A percentile compares a stretch with the other conserved stretches of the same genome.
Conservation (phyloP, 164 flowering plant genomes). For the Warburgia ugandensis region DNA sequence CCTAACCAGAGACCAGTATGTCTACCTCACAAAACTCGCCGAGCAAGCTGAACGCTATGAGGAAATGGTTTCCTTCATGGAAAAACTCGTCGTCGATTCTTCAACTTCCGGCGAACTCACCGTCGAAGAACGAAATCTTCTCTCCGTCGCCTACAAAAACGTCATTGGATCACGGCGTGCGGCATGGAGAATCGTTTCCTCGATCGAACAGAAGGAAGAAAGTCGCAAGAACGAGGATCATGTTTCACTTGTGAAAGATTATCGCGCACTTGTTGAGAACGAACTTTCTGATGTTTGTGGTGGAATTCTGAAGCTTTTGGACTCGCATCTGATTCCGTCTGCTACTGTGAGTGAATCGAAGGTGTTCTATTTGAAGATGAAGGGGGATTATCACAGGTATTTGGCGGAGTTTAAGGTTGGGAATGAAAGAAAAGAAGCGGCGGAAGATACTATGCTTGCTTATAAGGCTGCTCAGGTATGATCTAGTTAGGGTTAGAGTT, state of each 20-base stretch:
- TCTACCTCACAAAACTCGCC: constrained; percentile 71
- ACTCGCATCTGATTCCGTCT: constrained; percentile 42
- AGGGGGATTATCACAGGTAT: constrained; percentile 78
- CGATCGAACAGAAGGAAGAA: constrained; percentile 87
- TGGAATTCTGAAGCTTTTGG: constrained; percentile 51
- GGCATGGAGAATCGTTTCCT: constrained; percentile 80
- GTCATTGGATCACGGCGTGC: constrained; percentile 80
- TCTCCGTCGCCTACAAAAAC: constrained; percentile 84
- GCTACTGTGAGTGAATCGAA: constrained; percentile 52
- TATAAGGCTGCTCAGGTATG: constrained; percentile 84
- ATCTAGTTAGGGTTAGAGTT: neutral
- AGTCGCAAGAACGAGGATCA: constrained; percentile 70
- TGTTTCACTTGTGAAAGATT: constrained; percentile 45
- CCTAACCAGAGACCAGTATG: constrained; percentile 58
- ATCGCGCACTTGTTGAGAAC: constrained; percentile 57
- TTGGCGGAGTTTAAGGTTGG: constrained; percentile 73
- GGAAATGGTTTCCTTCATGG: constrained; percentile 79
- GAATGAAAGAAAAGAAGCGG: constrained; percentile 57
- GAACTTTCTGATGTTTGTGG: constrained; percentile 54
- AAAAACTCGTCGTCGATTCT: constrained; percentile 45
- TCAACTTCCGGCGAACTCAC: constrained; percentile 46
- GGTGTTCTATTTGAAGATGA: constrained; percentile 83
- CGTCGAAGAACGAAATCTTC: constrained; percentile 77
- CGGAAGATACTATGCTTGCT: constrained; percentile 69
- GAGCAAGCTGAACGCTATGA: constrained; percentile 85